A percentile compares a stretch with the other conserved stretches of the same genome.
These are phyloP conservation scores for Malbranchea cinnamomea DNA, from an alignment of 2,329 filamentous ascomycete genomes.

Conservation along the genomic window DNA sequence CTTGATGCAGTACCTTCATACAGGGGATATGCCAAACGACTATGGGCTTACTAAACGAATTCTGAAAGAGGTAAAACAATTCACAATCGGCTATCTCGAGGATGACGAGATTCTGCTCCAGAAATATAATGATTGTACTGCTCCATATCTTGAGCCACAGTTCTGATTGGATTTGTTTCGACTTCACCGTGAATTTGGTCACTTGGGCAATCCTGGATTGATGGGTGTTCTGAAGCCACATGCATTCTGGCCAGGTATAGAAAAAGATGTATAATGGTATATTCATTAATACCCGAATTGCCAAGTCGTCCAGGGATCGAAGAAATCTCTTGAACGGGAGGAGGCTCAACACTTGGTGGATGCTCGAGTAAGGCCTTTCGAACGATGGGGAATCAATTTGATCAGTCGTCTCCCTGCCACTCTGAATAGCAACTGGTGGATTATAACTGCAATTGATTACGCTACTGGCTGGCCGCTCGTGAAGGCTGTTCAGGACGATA, in stretches of 20 bases:
- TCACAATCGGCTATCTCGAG: background rate
- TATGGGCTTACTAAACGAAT: background rate
- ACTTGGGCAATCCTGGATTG: background rate
- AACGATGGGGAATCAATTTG: slow-evolving; percentile 3
- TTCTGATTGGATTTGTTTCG: slow-evolving; percentile 1
- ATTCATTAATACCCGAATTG: slow-evolving; percentile 1
- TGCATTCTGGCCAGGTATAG: background rate
- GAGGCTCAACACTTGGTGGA: background rate
- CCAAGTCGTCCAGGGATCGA: slow-evolving; percentile 1
- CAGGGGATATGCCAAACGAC: background rate
- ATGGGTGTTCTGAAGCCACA: background rate
- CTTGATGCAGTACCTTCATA: slow-evolving; percentile 1
- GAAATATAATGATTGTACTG: background rate
- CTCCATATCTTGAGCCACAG: background rate
- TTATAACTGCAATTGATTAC: slow-evolving; percentile 5
- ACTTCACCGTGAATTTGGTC: slow-evolving; percentile 2
- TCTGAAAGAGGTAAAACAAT: background rate
- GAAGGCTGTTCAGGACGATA: slow-evolving; percentile 1
- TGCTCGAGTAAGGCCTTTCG: background rate
- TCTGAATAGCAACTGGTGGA: background rate
- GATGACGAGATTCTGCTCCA: background rate
- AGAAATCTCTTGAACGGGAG: slow-evolving; percentile 1
- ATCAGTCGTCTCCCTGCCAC: background rate
- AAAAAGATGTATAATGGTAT: slow-evolving; percentile 1
- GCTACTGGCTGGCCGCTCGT: slow-evolving; percentile 1